Evolutionary conservation across 371 early-diverging fungal species (phyloP), one percentile per base, ranked within the genome.

Genomic region (Mucor lusitanicus): DNA sequence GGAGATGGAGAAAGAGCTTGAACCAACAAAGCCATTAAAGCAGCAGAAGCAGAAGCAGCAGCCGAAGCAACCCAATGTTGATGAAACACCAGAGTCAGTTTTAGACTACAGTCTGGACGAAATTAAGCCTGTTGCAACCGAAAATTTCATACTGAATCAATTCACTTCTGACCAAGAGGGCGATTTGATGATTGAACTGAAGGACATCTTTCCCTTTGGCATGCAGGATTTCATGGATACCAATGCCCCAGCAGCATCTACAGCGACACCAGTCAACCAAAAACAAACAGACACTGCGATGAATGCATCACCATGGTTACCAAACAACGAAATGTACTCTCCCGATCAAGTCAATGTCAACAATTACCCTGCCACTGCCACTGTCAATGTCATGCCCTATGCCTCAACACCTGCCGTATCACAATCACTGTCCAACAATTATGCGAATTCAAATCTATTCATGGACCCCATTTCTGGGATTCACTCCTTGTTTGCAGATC

Each of bases 101-200:
- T 33, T 67, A 13, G 59, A 61, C 13, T 61, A 59, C 25, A 46
- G 35, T 13, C 23, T 65, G n/a, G 65, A 55, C 17, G 40, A 61
- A 54, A 66, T 32, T 9, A 63, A 57, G 21, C 61, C 32, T 19
- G 39, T 55, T 21, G 58, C 40, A 13, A 72, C 72, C 15, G 64
- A 68, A 15, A 73, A 77, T 54, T 80, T 74, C 54, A 67, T 69
- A 11, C 23, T 72, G 9, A 79, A 77, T 35, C 83, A 79, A 50
- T 82, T 78, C 30, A 81, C 81, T 3, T 81, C 84, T 57, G 84
- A 83, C 35, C 84, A 83, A 62, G 78, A 78, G 28, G 69, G 64
- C n/a, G 71, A 80, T 30, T 78, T 77, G 63, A 69, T 75, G 61
- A 68, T 83, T 28, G 73, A 78, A 59, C 33, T 83, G 32, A 71